Conservation (phyloP, 129 eudicot species). For the Centaurea solstitialis region DNA sequence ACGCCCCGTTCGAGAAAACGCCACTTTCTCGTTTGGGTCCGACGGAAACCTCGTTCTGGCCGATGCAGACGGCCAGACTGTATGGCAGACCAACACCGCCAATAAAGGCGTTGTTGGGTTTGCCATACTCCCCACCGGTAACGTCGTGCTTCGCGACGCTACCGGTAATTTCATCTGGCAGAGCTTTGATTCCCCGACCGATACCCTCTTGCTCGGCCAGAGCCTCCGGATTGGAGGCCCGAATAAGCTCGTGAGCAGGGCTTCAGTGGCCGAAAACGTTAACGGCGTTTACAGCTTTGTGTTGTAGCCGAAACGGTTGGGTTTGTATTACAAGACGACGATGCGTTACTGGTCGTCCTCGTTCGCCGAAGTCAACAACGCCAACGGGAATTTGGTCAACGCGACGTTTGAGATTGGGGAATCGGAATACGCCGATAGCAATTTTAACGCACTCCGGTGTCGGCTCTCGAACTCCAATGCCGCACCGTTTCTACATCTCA, state of each 20-base stretch:
- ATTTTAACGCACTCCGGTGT: neutral
- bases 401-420: neutral
- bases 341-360: conserved; percentile 2
- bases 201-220: conserved; percentile 48
- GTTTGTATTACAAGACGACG: conserved; percentile 28
- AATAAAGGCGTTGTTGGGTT: conserved; percentile 45
- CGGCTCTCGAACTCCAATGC: neutral
- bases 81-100: conserved; percentile 48
- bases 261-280: conserved; percentile 3
- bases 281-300: conserved; percentile 40
- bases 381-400: neutral
- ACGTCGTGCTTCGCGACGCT: conserved; percentile 36
- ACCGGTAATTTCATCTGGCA: conserved; percentile 48
- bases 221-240: conserved; percentile 13
- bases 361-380: neutral
- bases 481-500: neutral
- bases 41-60: conserved; percentile 47
- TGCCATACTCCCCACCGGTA: conserved; percentile 36
- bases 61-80: conserved; percentile 33
- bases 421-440: neutral
- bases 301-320: conserved; percentile 19
- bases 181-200: conserved; percentile 48
- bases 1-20: conserved; percentile 42
- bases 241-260: conserved; percentile 39
- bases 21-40: conserved; percentile 34